Base-by-base conservation (phyloP, 2,329 filamentous ascomycete species). In the Paraconiothyrium sp. region DNA sequence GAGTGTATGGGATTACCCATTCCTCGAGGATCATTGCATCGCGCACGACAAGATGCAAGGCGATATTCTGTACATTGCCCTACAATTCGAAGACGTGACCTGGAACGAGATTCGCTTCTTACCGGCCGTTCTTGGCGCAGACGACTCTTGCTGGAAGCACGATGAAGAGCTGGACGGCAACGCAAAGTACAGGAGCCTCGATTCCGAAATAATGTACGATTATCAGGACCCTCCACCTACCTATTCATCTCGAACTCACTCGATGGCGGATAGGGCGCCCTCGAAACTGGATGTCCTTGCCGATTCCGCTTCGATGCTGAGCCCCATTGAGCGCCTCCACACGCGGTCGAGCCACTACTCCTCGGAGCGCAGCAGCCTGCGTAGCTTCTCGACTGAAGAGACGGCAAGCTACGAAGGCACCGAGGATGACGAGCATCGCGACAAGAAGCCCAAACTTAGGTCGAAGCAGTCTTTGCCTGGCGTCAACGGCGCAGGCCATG, bases 161-260 rank as follows among this genome's bases (percentile, higher is more conserved):
- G 76, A 80, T 46, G 75, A 76, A 56, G 77, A 79, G 58, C 73
- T 80, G 10, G 78, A 80, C 60, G 77, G 78, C 48, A 66, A 70
- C 24, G 67, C 69, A 64, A 77, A 72, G 57, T 75, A 71, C 67
- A 76, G 76, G 70, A 76, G 72, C 67, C 62, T 78, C 68, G 75
- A 79, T 63, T 74, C 76, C 49, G 77, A 80, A 66, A 74, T 79
- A 61, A 79, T 79, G 76, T 79, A 80, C 74, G 76, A 78, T 64
- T 79, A 78, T 66, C 75, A 77, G 70, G 75, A 78, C 68, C 76
- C 77, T 74, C 78, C 78, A 71, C 78, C 78, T 44, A 78, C 76
- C 51, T 80, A 80, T 73, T 77, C 76, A 61, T 79, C 77, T 63
- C 75, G 76, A 73, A 77, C 74, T 77, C 75, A 77, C 74, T 75